A percentile compares a stretch with the other conserved stretches of the same genome.
Evolutionary conservation across 169 alveolate species (phyloP).

Genomic region (Plasmodium sp.): DNA sequence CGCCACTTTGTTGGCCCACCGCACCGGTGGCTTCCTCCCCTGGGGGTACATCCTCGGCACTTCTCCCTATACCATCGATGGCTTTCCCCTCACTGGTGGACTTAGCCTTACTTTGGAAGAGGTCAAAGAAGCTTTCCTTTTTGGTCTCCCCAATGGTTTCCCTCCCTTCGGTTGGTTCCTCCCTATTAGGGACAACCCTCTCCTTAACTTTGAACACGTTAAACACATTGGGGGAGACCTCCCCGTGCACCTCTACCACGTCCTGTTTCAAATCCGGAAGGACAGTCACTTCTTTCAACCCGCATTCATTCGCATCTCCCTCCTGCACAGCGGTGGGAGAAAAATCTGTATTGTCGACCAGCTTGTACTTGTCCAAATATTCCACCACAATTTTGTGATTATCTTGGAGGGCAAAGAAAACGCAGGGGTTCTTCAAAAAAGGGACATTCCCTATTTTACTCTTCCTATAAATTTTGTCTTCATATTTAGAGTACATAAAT

Average conservation of each 20-base stretch:
- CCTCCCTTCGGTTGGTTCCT: not conserved
- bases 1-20: not conserved
- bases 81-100: not conserved
- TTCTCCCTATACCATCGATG: not conserved
- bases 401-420: constrained; percentile 57
- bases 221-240: not conserved
- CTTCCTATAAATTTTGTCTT: constrained; percentile 67
- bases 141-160: not conserved
- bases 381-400: constrained; percentile 63
- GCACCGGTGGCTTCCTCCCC: not conserved
- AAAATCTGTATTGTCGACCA: constrained; percentile 32
- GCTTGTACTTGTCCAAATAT: constrained; percentile 63
- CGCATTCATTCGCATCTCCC: constrained; percentile 3
- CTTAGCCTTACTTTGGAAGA: not conserved
- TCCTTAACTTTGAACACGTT: constrained; percentile 12
- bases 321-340: not conserved
- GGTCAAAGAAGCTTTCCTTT: not conserved
- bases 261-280: constrained; percentile 11
- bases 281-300: constrained; percentile 39
- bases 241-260: constrained; percentile 3
- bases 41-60: not conserved
- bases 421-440: constrained; percentile 60
- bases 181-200: not conserved
- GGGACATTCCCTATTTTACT: constrained; percentile 75
- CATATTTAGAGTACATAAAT: constrained; percentile 65